These are phyloP conservation scores for Dothideomycetes sp. DNA, from an alignment of 2,329 filamentous ascomycete genomes.

Conservation along the genomic window DNA sequence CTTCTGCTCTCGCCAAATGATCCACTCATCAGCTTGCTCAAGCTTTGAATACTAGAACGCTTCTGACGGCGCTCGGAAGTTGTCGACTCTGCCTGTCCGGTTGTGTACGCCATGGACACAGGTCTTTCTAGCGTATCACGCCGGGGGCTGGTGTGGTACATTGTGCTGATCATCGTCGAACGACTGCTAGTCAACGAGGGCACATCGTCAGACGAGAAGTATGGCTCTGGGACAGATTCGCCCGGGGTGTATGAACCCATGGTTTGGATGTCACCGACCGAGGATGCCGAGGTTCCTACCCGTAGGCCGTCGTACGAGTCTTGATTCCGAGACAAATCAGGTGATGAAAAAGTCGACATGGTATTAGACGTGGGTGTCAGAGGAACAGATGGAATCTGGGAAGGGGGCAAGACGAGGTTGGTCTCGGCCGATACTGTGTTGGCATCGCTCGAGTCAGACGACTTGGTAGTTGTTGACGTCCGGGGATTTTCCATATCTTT, in stretches of 20 bases:
- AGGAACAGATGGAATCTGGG: slow-evolving; percentile 37
- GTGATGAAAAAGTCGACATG: slow-evolving; percentile 52
- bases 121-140: slow-evolving; percentile 22
- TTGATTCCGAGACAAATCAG: slow-evolving; percentile 52
- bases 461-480: slow-evolving; percentile 40
- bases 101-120: slow-evolving; percentile 3
- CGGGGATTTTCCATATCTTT: slow-evolving; percentile 40
- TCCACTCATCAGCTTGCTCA: slow-evolving; percentile 67
- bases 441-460: slow-evolving; percentile 40
- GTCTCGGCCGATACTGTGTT: slow-evolving; percentile 28
- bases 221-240: slow-evolving; percentile 62
- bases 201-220: slow-evolving; percentile 63
- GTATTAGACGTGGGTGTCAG: slow-evolving; percentile 58
- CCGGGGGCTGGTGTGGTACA: slow-evolving; percentile 40
- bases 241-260: slow-evolving; percentile 64
- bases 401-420: slow-evolving; percentile 26
- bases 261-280: slow-evolving; percentile 59
- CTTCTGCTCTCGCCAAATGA: slow-evolving; percentile 61
- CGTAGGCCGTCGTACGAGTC: slow-evolving; percentile 61
- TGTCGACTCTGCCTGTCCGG: slow-evolving; percentile 12
- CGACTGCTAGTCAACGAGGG: slow-evolving; percentile 68
- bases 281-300: slow-evolving; percentile 67
- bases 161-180: slow-evolving; percentile 63
- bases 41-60: slow-evolving; percentile 65
- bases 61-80: slow-evolving; percentile 51